Base-by-base conservation (phyloP, 345 rosid species). In the Euphorbia peplus region DNA sequence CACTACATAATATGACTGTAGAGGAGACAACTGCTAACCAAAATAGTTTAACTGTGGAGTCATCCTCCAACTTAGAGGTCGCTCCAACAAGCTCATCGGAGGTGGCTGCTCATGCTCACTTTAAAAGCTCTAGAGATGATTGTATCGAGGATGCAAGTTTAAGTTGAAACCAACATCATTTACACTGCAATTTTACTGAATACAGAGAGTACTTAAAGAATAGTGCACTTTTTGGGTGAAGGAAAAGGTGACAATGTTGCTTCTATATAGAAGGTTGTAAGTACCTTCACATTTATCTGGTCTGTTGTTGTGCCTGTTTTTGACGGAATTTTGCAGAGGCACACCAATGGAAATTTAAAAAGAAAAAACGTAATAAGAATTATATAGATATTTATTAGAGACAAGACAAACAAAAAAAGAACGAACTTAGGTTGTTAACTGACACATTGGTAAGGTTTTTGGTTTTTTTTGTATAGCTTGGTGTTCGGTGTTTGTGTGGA, bases 401-500 rank as follows among this genome's bases (percentile, higher is more conserved):
- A 42, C 54, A 60, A 64, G 68, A 68, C 42, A 37, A 22, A 22
- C 13, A 66, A 25, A 10, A 74, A 47, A 47, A n/a, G n/a, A n/a
- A n/a, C n/a, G 42, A 55, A 53, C 12, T 12, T 67, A 60, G 77
- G 46, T 64, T 22, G 18, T 66, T 67, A 41, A 72, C 69, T 70
- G 32, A 66, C 56, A 54, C 62, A 58, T 55, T 63, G 63, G 26
- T 47, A 70, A 65, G 54, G 66, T 57, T 75, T 41, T 67, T 59
- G 59, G 25, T 64, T 42, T 60, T n/a, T 46, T 83, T 83, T 82
- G 80, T 70, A 83, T n/a, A n/a, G n/a, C n/a, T n/a, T n/a, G n/a
- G n/a, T n/a, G 83, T 66, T 64, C 70, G 60, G 54, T 60, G 56
- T 18, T 76, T 26, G 53, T 26, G 70, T 78, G 76, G 77, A 71